phyloP scores from a whole-genome alignment of 2,329 filamentous ascomycete species.

The Xylariaceae sp. region DNA sequence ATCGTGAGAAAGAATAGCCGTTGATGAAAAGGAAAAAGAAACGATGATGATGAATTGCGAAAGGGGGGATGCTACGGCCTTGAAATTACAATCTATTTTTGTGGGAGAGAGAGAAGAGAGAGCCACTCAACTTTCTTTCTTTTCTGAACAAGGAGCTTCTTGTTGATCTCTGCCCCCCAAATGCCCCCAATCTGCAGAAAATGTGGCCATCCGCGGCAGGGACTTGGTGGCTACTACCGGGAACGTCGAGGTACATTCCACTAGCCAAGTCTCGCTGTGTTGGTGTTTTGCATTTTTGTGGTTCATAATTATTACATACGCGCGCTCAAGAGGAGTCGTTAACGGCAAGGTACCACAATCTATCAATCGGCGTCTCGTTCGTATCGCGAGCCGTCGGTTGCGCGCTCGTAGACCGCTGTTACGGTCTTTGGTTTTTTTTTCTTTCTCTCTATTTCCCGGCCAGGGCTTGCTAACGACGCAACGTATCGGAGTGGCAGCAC shows the following conservation, averaged over 20 bases:
- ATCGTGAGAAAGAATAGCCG: neutral
- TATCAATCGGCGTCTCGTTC: neutral
- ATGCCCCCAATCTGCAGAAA: constrained; percentile 10
- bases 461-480: no score
- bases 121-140: neutral
- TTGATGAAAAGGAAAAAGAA: neutral
- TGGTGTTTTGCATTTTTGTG: constrained; percentile 6
- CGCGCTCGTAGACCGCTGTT: neutral
- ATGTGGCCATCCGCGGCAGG: constrained; percentile 13
- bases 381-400: neutral
- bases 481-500: neutral
- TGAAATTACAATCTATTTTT: constrained; percentile 2
- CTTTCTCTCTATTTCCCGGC: neutral
- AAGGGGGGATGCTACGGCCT: neutral
- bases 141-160: constrained; percentile 6
- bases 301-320: no score
- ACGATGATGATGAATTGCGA: neutral
- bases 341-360: constrained; percentile 2
- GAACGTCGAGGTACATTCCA: constrained; percentile 13
- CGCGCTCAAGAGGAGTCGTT: no score
- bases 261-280: constrained; percentile 10
- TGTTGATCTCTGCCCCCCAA: neutral
- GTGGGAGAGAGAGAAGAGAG: neutral
- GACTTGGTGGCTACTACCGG: constrained; percentile 6
- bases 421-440: neutral